Base-by-base conservation (phyloP, 2,329 filamentous ascomycete genomes). In the Colletotrichum somersetense region DNA sequence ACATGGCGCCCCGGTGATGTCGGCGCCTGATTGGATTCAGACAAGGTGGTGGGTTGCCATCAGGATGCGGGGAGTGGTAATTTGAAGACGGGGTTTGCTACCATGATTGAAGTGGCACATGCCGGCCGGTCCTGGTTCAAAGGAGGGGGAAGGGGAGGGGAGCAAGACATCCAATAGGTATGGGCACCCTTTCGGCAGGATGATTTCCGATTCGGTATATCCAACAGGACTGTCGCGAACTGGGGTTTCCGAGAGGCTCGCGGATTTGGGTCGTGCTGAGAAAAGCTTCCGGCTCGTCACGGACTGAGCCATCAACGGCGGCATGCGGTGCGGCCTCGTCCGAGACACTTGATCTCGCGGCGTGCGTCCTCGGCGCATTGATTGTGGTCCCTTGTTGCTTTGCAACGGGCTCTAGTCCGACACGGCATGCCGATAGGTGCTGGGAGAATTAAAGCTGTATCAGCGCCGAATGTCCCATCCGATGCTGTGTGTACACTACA, bases 11-110 rank as follows among this genome's bases (percentile, higher is more conserved):
- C 67, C 26, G 61, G 67, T 50, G 33, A 50, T 71, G 48, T 56
- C 50, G 67, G 6, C 14, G 40, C 46, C 61, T 73, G 71, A 73
- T 73, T 73, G 71, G 71, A 38, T 38, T 52, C 20, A 42, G 52
- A 18, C 26, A 20, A 53, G 5, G 50, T 20, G 61, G 67, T 73
- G 67, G 67, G 62, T 63, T 57, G 53, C 67, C 71, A 62, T 71
- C 59, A 44, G 48, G 55, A 57, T 71, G 71, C 71, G 71, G 71
- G 71, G 71, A 73, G 61, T 71, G 56, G 63, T 52, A 50, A n/a
- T 62, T 59, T 62, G 57, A 50, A 61, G 48, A 26, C 26, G 26
- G 44, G 20, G 38, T 35, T 59, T 48, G 61, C 40, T 42, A 20
- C 42, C 67, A 52, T 50, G 46, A 62, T 66, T 71, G 70, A 18